These are phyloP conservation scores for Rhizophagus sp. DNA, from an alignment of 192 early-diverging fungal species.

Conservation along the genomic window DNA sequence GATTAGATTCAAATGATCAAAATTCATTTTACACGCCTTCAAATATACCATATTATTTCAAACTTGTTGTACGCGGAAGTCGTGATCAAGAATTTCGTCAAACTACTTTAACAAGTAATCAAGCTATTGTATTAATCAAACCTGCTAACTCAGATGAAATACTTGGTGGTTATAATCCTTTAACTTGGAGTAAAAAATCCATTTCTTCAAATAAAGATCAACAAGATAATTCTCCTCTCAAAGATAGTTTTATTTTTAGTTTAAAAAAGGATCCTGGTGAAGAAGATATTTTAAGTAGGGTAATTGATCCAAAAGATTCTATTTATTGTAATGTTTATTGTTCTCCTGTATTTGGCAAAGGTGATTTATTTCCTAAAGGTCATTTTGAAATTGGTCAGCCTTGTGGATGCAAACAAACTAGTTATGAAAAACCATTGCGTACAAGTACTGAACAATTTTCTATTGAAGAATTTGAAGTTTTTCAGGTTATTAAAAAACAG, in stretches of 20 bases:
- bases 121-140: constrained; percentile 16
- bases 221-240: constrained; percentile 3
- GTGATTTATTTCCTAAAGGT: constrained; percentile 25
- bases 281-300: constrained; percentile 15
- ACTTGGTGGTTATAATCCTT: constrained; percentile 24
- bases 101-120: not conserved
- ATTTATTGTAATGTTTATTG: constrained; percentile 28
- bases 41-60: constrained; percentile 19
- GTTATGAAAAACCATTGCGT: constrained; percentile 15
- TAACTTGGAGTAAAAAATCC: constrained; percentile 18
- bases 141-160: constrained; percentile 1
- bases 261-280: not conserved
- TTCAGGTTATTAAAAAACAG: constrained; percentile 7
- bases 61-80: constrained; percentile 4
- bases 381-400: constrained; percentile 20
- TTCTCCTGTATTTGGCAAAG: constrained; percentile 25
- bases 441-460: constrained; percentile 1
- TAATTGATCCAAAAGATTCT: constrained; percentile 14
- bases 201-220: constrained; percentile 18
- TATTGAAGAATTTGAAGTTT: constrained; percentile 24
- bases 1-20: not conserved
- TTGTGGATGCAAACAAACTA: constrained; percentile 24
- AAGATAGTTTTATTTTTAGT: constrained; percentile 22
- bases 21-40: not conserved
- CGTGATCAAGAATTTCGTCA: constrained; percentile 10